phyloP scores from a whole-genome alignment of 1,139 yeast species.

The Debaryomyces psychrophilus region DNA sequence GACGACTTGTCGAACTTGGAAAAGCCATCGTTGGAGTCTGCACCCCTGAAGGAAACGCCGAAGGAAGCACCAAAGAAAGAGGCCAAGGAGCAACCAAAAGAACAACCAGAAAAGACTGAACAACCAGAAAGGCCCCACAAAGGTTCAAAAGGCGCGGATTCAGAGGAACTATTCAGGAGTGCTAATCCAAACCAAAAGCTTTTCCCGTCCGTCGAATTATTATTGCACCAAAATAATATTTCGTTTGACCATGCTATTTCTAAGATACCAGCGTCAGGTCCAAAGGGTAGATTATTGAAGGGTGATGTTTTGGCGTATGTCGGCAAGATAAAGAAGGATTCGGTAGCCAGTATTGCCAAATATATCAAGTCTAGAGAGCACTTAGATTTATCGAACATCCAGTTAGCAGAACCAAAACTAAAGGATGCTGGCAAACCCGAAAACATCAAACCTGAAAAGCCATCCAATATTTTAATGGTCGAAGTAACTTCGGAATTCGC shows the following conservation, averaged over 20 bases:
- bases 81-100: conserved; percentile 11
- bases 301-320: conserved; percentile 89
- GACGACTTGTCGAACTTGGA: conserved; percentile 74
- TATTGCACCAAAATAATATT: conserved; percentile 64
- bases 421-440: conserved; percentile 16
- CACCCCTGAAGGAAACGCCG: conserved; percentile 18
- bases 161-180: conserved; percentile 28
- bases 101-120: conserved; percentile 7
- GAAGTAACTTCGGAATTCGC: conserved; percentile 32
- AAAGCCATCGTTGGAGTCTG: conserved; percentile 50
- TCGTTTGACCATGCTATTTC: conserved; percentile 68
- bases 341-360: conserved; percentile 55
- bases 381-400: conserved; percentile 76
- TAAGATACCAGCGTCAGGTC: conserved; percentile 84
- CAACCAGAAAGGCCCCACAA: conserved; percentile 13
- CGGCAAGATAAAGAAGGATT: conserved; percentile 65
- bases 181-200: conserved; percentile 70
- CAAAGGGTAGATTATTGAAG: conserved; percentile 80
- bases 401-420: conserved; percentile 46
- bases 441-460: conserved; percentile 26
- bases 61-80: conserved; percentile 16
- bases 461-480: conserved; percentile 32
- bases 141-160: conserved; percentile 13
- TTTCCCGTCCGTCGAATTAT: conserved; percentile 77
- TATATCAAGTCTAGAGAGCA: conserved; percentile 62